Conservation (phyloP, 257 asterid species). For the Dorcoceras hygrometricum region DNA sequence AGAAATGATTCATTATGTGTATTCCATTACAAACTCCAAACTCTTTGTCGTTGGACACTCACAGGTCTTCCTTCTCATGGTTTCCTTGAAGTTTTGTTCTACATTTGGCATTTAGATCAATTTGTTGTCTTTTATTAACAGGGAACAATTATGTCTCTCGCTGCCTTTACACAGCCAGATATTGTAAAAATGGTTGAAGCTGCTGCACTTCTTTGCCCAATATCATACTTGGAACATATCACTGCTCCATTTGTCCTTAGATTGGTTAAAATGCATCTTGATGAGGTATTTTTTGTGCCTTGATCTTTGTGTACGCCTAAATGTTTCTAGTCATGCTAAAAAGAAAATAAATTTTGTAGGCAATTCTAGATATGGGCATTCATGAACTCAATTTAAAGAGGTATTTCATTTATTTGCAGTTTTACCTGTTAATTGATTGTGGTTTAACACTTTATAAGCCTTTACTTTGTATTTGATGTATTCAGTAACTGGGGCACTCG, state of each 20-base stretch:
- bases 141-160: slow-evolving; percentile 97
- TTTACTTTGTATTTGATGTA: slow-evolving; percentile 24
- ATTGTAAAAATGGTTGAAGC: slow-evolving; percentile 79
- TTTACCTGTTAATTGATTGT: slow-evolving; percentile 15
- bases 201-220: slow-evolving; percentile 95
- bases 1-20: slow-evolving; percentile 68
- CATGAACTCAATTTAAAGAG: slow-evolving; percentile 91
- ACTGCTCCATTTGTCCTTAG: slow-evolving; percentile 60
- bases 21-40: slow-evolving; percentile 59
- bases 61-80: slow-evolving; percentile 56
- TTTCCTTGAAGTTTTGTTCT: slow-evolving; percentile 1
- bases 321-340: slow-evolving; percentile 21
- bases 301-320: slow-evolving; percentile 18
- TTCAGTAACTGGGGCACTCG: slow-evolving; percentile 61
- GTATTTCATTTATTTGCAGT: slow-evolving; percentile 32
- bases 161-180: slow-evolving; percentile 89
- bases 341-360: slow-evolving; percentile 37
- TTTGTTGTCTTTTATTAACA: slow-evolving; percentile 31
- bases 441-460: slow-evolving; percentile 12
- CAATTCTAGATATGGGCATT: slow-evolving; percentile 72
- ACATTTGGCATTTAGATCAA: slow-evolving; percentile 11
- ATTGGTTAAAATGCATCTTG: slow-evolving; percentile 69
- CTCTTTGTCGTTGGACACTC: slow-evolving; percentile 87
- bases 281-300: slow-evolving; percentile 58
- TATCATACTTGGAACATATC: slow-evolving; percentile 78